Evolutionary conservation across 2,329 filamentous ascomycete genomes (phyloP), one percentile per base, ranked within the genome.

Genomic region (Domatiomyces catenatus): DNA sequence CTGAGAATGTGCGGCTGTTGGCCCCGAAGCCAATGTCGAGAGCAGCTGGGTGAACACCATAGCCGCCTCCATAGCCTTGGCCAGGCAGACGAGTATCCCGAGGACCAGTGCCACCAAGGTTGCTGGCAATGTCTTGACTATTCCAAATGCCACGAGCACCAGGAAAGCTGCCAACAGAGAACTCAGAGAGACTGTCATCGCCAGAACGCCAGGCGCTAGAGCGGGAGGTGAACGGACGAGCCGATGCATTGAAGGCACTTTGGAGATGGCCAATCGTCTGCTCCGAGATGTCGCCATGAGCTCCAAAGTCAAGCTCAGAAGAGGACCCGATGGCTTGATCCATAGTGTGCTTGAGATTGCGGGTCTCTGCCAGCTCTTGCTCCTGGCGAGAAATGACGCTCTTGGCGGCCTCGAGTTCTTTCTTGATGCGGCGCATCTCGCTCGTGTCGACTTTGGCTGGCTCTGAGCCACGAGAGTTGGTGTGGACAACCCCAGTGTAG

Each of bases 381-480:
- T 79, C 76, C 65, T 80, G 78, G 52, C 76, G 68, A 50, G 74
- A 73, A 60, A 81, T 75, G 57, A 75, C 74, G 51, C 75, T 73
- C 55, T 74, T 76, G 26, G 77, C 76, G 50, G 69, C 71, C 51
- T 74, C 68, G 18, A 82, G 67, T 60, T 81, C 75, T 57, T 73
- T 69, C 62, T 75, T 76, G 52, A 81, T 67, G 54, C 72, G 74
- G 58, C 73, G 61, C 50, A 80, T 64, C 59, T 80, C 76, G n/a
- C 66, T 63, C 43, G 66, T 62, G 48, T 71, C 69, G 26, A 59
- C 55, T 20, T 62, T 59, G 36, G 56, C 49, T 3, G 42, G 26
- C 28, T 50, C 52, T 32, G 60, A 48, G 32, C 47, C n/a, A 19
- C 45, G 50, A 28, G 56, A 54, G 43, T 52, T 49, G n/a, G 56